These are phyloP conservation scores for Phytophthora citricola DNA, from an alignment of 352 stramenopile genomes.

Conservation along the genomic window DNA sequence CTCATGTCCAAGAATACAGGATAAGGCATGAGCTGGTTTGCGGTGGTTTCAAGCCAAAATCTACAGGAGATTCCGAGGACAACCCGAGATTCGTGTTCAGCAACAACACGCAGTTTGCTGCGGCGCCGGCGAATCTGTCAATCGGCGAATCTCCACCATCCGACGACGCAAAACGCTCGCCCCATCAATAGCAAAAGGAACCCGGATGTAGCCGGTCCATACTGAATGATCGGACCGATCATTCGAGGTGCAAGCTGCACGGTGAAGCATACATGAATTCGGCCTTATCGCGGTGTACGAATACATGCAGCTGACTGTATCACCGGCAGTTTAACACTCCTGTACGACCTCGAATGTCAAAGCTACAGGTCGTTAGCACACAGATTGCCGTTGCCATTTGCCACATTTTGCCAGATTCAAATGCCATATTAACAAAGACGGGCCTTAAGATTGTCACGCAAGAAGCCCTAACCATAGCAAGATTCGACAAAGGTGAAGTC, in stretches of 20 bases:
- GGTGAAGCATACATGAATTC: too few species aligned
- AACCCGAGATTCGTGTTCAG: slow-evolving; percentile 5
- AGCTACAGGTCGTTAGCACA: too few species aligned
- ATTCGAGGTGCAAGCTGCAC: not conserved
- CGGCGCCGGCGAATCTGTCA: not conserved
- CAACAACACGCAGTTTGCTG: slow-evolving; percentile 2
- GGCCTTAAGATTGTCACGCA: not conserved
- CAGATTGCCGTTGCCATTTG: not conserved
- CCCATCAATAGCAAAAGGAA: slow-evolving; percentile 18
- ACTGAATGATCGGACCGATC: not conserved
- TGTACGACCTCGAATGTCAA: too few species aligned
- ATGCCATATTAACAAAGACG: not conserved
- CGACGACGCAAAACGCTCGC: not conserved
- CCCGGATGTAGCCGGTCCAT: slow-evolving; percentile 3
- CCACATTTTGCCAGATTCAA: not conserved
- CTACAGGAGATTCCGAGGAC: slow-evolving; percentile 1
- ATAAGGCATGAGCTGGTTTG: too few species aligned
- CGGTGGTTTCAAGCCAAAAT: slow-evolving; percentile 2
- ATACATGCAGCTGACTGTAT: too few species aligned
- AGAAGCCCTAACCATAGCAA: slow-evolving; percentile 11
- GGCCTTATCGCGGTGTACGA: too few species aligned
- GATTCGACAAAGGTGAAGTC: slow-evolving; percentile 7
- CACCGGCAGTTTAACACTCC: too few species aligned
- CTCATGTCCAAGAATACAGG: too few species aligned
- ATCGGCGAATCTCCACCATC: slow-evolving; percentile 21